Conservation (phyloP, 2,329 filamentous ascomycete species). For the Simplicillium sp. region DNA sequence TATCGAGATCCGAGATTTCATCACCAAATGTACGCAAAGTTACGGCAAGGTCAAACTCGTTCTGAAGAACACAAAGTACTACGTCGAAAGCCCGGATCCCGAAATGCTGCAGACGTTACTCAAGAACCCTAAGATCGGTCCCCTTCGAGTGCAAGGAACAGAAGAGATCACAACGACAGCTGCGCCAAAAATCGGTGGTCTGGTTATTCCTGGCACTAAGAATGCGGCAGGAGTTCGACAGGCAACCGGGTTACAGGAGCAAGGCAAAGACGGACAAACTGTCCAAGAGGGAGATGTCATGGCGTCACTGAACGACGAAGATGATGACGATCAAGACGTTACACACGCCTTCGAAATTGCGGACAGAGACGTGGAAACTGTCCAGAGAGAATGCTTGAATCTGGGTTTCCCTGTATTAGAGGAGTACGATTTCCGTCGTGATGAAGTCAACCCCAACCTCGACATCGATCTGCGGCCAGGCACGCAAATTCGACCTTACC, state of each 20-base stretch:
- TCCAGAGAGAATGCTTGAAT: constrained; percentile 73
- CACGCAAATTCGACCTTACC: constrained; percentile 80
- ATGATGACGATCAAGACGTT: constrained; percentile 67
- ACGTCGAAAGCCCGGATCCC: constrained; percentile 84
- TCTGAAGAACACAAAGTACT: constrained; percentile 88
- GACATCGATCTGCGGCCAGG: constrained; percentile 79
- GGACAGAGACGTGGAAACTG: constrained; percentile 63
- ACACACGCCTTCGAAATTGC: constrained; percentile 82
- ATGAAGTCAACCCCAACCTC: constrained; percentile 70
- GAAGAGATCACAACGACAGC: constrained; percentile 68
- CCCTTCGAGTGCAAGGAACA: constrained; percentile 63
- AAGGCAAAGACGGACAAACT: constrained; percentile 37
- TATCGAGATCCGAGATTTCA: constrained; percentile 70
- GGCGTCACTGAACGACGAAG: constrained; percentile 64
- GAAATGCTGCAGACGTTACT: constrained; percentile 79
- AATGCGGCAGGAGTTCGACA: constrained; percentile 84
- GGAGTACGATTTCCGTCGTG: constrained; percentile 88
- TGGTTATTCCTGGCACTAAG: constrained; percentile 91
- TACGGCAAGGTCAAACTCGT: constrained; percentile 96
- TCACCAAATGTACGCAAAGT: constrained; percentile 69
- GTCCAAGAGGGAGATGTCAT: constrained; percentile 59
- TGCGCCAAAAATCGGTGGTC: constrained; percentile 74
- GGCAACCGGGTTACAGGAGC: constrained; percentile 35
- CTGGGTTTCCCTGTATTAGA: constrained; percentile 75
- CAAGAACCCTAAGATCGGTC: constrained; percentile 72